These are phyloP conservation scores for Metrosideros polymorpha DNA, from an alignment of 441 rosid species.

Conservation along the genomic window DNA sequence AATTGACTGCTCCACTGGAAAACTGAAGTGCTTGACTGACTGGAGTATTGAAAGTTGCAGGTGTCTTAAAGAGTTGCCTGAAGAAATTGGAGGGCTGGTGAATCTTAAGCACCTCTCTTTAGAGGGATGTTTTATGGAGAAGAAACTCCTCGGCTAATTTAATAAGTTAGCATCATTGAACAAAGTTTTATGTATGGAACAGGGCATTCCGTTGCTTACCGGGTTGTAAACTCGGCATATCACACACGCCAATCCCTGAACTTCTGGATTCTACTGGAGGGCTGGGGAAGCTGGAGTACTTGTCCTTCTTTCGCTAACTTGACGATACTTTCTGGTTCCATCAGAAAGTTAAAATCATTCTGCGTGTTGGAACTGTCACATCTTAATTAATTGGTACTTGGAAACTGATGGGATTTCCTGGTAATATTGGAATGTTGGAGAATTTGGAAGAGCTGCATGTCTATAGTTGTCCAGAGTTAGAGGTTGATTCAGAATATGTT, in stretches of 20 bases:
- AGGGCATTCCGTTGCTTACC: rapidly evolving
- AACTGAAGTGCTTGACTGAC: not conserved
- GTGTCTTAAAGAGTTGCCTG: not conserved
- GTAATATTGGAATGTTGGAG: not conserved
- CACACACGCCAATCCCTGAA: not conserved
- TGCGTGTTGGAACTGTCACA: not conserved
- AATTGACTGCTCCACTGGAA: not conserved
- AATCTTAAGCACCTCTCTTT: not conserved
- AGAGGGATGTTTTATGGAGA: not conserved
- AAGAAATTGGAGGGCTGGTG: rapidly evolving
- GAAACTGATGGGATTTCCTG: not conserved
- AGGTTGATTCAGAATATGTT: not conserved
- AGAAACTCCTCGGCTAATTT: not conserved
- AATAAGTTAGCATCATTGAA: not conserved
- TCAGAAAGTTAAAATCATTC: not conserved
- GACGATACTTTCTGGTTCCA: not conserved
- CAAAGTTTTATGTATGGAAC: not conserved
- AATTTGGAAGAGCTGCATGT: not conserved
- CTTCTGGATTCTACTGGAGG: not conserved
- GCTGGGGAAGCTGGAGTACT: not conserved
- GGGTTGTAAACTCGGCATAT: no score
- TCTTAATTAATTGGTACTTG: no score
- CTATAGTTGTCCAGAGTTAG: not conserved
- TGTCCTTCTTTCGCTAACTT: not conserved
- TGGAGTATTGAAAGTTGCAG: not conserved